Percentiles rank a stretch among this genome's conserved stretches.
phyloP scores from a whole-genome alignment of 78 protist genomes.

The Chrysochromulina tobinii region DNA sequence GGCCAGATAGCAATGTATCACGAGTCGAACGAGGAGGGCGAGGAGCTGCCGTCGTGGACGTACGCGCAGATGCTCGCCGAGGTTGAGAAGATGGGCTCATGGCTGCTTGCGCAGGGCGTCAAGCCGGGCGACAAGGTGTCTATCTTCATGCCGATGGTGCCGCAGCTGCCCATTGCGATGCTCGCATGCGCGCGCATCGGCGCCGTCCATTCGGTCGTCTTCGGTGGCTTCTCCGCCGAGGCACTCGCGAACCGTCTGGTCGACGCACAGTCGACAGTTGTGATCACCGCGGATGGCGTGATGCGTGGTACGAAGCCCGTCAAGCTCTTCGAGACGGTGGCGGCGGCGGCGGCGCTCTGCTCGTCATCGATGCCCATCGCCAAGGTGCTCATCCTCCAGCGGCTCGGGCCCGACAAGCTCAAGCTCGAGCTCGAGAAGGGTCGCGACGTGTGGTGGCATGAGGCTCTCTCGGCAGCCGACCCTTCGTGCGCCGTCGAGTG shows the following conservation, averaged over 20 bases:
- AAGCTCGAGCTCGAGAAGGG: neutral
- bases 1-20: neutral
- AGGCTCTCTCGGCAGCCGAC: neutral
- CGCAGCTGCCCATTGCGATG: conserved; percentile 79
- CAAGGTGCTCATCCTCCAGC: conserved; percentile 37
- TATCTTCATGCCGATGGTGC: conserved; percentile 89
- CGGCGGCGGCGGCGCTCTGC: conserved; percentile 23
- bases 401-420: neutral
- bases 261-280: conserved; percentile 66
- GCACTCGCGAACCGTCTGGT: conserved; percentile 61
- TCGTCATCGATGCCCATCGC: neutral
- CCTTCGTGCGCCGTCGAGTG: conserved; percentile 34
- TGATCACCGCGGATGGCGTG: conserved; percentile 81
- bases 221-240: conserved; percentile 56
- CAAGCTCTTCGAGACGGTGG: conserved; percentile 66
- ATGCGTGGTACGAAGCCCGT: conserved; percentile 67
- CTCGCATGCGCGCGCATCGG: conserved; percentile 96
- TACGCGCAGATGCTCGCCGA: conserved; percentile 53
- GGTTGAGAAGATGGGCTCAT: neutral
- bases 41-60: neutral
- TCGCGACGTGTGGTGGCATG: conserved; percentile 51
- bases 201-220: conserved; percentile 86
- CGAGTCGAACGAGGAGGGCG: conserved; percentile 17
- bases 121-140: conserved; percentile 84
- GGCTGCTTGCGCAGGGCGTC: neutral